Evolutionary conservation across 108 stramenopile genomes (phyloP), one percentile per base, ranked within the genome.

Genomic region (Parmales sp.): DNA sequence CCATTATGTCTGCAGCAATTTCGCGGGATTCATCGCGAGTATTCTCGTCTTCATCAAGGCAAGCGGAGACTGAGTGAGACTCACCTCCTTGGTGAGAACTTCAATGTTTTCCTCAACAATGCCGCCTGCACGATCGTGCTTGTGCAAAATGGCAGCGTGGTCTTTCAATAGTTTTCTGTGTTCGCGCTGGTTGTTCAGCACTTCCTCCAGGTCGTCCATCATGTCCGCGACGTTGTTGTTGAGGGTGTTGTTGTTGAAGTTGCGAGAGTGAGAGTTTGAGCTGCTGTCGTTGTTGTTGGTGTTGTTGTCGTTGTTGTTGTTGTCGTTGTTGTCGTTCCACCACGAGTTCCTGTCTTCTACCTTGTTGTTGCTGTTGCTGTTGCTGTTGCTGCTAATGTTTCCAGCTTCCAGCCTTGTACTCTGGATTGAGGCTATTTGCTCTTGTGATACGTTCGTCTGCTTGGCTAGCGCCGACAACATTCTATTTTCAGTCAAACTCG

Each of bases 381-480:
- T n/a, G n/a, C n/a, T n/a, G n/a, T n/a, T n/a, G n/a, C n/a, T n/a
- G n/a, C n/a, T n/a, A n/a, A n/a, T n/a, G n/a, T n/a, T n/a, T n/a
- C n/a, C n/a, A n/a, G n/a, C n/a, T n/a, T n/a, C n/a, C n/a, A n/a
- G n/a, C n/a, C n/a, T n/a, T n/a, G n/a, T n/a, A n/a, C n/a, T 34
- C 16, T 60, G 54, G 20, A 60, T 60, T 5, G 54, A 34, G 31
- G 29, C 31, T 28, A 60, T 60, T 20, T 60, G 54, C n/a, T 60
- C 54, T 34, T 60, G 54, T 13, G 54, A 13, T 13, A 60, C 54
- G 54, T 60, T 60, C 16, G 54, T 34, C 54, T 60, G 54, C 54
- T 60, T 60, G n/a, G 54, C 54, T 34, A 60, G 54, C 26, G 54
- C 54, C 26, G 54, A 28, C 3, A 60, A 34, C 54, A 60, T 60